phyloP scores from a whole-genome alignment of 805 yeast genomes.

The Saturnispora zaruensis region DNA sequence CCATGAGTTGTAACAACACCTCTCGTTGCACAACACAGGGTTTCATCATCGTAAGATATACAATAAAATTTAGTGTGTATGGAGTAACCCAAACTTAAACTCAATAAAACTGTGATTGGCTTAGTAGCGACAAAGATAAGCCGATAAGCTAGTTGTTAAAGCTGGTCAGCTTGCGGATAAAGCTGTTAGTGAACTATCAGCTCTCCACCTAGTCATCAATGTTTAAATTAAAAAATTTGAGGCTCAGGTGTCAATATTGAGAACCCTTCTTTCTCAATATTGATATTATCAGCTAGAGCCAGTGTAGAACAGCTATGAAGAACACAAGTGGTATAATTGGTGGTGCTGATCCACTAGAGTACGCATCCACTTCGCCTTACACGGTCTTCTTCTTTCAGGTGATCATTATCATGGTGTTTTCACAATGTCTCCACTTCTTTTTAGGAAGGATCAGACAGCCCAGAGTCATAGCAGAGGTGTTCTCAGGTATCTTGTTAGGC shows the following conservation, averaged over 20 bases:
- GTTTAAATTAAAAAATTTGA: too few species aligned
- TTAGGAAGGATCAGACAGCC: conserved; percentile 62
- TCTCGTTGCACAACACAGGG: too few species aligned
- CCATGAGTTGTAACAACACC: too few species aligned
- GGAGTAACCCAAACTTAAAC: too few species aligned
- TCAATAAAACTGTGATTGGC: too few species aligned
- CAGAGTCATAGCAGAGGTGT: conserved; percentile 72
- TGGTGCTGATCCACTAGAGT: conserved; percentile 62
- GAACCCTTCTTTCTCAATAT: background rate
- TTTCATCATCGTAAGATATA: too few species aligned
- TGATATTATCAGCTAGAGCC: background rate
- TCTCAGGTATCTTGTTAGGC: conserved; percentile 67
- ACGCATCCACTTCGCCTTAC: conserved; percentile 49
- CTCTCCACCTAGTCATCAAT: too few species aligned
- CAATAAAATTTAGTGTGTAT: too few species aligned
- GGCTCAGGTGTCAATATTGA: background rate
- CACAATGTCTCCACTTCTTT: conserved; percentile 55
- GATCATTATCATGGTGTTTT: conserved; percentile 47
- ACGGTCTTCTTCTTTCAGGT: conserved; percentile 67
- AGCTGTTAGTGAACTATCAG: too few species aligned
- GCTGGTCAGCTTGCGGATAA: too few species aligned
- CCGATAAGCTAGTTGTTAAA: too few species aligned
- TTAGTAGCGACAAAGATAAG: too few species aligned
- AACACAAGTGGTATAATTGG: conserved; percentile 47
- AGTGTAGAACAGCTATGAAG: background rate